Evolutionary conservation across 75 land plant species (phyloP).

Genomic region (Cryptomeria japonica): DNA sequence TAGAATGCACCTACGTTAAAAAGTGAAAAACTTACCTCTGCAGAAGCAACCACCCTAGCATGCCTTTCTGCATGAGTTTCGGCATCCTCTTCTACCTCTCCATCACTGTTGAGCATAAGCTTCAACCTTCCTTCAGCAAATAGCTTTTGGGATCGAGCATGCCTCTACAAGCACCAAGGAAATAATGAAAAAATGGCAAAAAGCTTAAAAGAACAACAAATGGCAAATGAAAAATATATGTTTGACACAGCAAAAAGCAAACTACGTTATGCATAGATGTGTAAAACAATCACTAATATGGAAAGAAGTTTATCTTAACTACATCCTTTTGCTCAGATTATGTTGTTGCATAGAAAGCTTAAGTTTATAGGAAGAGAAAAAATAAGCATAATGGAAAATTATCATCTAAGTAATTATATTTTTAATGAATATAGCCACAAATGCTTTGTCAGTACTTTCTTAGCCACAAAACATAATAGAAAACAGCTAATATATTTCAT

Average conservation of each 20-base stretch:
- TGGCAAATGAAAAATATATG: not conserved
- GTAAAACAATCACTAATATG: not conserved
- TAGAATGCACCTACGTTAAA: not conserved
- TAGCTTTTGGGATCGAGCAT: slow-evolving; percentile 60
- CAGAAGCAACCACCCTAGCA: slow-evolving; percentile 39
- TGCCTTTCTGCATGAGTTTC: slow-evolving; percentile 80
- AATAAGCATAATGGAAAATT: not conserved
- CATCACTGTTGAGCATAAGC: slow-evolving; percentile 69
- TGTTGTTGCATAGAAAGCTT: not conserved
- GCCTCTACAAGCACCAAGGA: slow-evolving; percentile 40
- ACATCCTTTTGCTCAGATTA: not conserved
- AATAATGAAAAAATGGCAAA: not conserved
- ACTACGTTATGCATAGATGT: not conserved
- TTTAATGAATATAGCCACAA: not conserved
- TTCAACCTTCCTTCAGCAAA: slow-evolving; percentile 64
- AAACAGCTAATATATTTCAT: not conserved
- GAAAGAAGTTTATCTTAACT: not conserved
- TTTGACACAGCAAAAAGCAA: not conserved
- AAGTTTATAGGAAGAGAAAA: not conserved
- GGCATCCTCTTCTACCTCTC: slow-evolving; percentile 67
- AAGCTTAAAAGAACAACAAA: slow-evolving; percentile 1
- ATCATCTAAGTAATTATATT: not conserved
- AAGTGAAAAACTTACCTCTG: slow-evolving; percentile 25
- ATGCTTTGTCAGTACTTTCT: not conserved
- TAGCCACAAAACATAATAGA: not conserved